phyloP scores from a whole-genome alignment of 2,329 filamentous ascomycete genomes.

The Bisporella sp. region DNA sequence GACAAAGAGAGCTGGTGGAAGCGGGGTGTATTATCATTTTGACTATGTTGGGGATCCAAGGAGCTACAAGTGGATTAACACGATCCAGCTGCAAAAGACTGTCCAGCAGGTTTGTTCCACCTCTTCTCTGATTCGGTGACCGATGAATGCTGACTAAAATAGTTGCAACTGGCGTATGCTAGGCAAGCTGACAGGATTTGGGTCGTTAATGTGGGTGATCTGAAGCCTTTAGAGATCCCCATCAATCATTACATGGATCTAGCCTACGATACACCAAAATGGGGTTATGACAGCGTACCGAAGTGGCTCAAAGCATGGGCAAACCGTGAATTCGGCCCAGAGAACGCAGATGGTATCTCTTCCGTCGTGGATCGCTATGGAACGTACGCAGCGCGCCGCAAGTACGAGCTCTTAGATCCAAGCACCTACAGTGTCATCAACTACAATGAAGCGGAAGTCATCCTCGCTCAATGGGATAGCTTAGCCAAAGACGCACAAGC shows the following conservation, averaged over 20 bases:
- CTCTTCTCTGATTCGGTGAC: no score
- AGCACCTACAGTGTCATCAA: conserved; percentile 53
- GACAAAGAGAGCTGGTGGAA: conserved; percentile 48
- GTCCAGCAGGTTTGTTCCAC: conserved; percentile 39
- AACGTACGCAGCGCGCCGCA: conserved; percentile 48
- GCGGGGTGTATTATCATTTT: conserved; percentile 30
- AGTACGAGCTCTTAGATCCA: conserved; percentile 55
- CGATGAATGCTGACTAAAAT: not conserved
- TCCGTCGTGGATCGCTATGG: conserved; percentile 49
- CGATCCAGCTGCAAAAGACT: conserved; percentile 56
- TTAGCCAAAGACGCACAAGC: conserved; percentile 47
- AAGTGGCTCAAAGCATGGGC: conserved; percentile 52
- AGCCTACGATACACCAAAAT: conserved; percentile 54
- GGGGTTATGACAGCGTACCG: conserved; percentile 46
- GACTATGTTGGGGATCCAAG: conserved; percentile 35
- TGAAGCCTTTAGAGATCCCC: conserved; percentile 55
- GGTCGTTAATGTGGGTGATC: conserved; percentile 58
- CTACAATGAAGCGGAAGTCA: conserved; percentile 55
- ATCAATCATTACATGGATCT: conserved; percentile 63
- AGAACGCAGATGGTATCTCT: conserved; percentile 40
- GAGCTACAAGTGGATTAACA: conserved; percentile 56
- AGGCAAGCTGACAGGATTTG: conserved; percentile 47
- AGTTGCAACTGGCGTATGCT: conserved; percentile 56
- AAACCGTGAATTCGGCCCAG: conserved; percentile 46
- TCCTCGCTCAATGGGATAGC: conserved; percentile 47